Percentiles rank a stretch among this genome's conserved stretches.
These are phyloP conservation scores for Coemansia sp. DNA, from an alignment of 192 early-diverging fungal species.

Conservation along the genomic window DNA sequence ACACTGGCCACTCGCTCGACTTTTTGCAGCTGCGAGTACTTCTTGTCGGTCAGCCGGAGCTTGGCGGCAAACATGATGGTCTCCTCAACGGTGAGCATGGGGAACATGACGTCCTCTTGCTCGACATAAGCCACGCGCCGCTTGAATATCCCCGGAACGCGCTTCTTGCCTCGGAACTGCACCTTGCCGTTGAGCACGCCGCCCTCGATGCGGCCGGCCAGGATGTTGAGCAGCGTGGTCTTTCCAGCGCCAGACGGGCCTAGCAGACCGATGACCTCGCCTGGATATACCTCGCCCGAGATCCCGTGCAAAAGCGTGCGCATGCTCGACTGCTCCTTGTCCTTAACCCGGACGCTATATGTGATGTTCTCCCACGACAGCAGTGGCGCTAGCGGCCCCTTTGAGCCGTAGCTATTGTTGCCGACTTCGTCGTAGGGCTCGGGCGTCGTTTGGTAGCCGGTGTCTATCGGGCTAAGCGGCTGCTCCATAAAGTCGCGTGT, in stretches of 20 bases:
- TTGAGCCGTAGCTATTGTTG: background rate
- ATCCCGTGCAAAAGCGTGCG: constrained; percentile 68
- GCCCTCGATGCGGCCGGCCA: constrained; percentile 75
- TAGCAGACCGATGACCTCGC: constrained; percentile 92
- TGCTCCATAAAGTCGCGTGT: constrained; percentile 54
- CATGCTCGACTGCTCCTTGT: constrained; percentile 43
- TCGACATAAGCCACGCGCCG: constrained; percentile 82
- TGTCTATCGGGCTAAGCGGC: constrained; percentile 44
- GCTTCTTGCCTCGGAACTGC: constrained; percentile 73
- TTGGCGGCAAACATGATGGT: constrained; percentile 89
- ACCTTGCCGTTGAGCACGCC: constrained; percentile 74
- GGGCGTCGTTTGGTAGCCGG: constrained; percentile 10
- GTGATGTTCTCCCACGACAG: constrained; percentile 46
- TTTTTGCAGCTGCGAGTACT: constrained; percentile 66
- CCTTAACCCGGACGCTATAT: constrained; percentile 51
- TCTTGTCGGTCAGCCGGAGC: constrained; percentile 74
- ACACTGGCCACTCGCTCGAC: constrained; percentile 73
- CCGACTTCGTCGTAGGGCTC: background rate
- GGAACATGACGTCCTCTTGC: constrained; percentile 88
- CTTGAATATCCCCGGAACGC: constrained; percentile 70
- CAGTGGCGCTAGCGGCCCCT: constrained; percentile 25
- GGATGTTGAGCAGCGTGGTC: constrained; percentile 88
- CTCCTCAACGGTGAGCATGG: constrained; percentile 89
- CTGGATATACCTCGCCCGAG: constrained; percentile 76
- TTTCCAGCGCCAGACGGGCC: constrained; percentile 94